Evolutionary conservation across 805 yeast genomes (phyloP), one percentile per base, ranked within the genome.

Genomic region (Sugiyamaella qingdaonensis): DNA sequence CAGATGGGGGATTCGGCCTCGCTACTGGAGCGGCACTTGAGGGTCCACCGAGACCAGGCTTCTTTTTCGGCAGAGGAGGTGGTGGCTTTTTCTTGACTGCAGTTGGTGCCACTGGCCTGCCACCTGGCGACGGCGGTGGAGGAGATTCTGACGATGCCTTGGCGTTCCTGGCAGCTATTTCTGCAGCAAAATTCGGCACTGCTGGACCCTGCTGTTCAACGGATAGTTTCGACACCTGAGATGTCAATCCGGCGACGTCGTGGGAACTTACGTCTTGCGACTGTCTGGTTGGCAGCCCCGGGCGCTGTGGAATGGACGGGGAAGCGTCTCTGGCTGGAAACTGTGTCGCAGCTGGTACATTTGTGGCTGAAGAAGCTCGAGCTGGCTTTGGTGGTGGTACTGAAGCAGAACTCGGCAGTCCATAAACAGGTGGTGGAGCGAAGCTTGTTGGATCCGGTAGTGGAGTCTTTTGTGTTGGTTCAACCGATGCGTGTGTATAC

Each of bases 161-260:
- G 29, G 2, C 41, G 32, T 56, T 56, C 5, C 59, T 42, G 2
- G 61, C 56, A 19, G 70, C 68, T 24, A 67, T 67, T 45, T 68
- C 66, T 19, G 64, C 65, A 10, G 71, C 71, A 57, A 64, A 67
- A 54, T 64, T 66, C 4, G 69, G 69, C 16, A 54, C 34, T 13
- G 51, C 47, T 31, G 44, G 48, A 24, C 29, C 7, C 24, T 31
- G 33, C 31, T 48, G 18, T 19, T 24, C 4, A 10, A 43, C 32
- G 11, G 47, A 43, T 24, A 43, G 18, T n/a, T 43, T 16, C 5
- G 31, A 16, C 16, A 43, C 19, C 33, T 43, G 47, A 18, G 47
- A 29, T 16, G 47, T 43, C 18, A 43, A 43, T 4, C 19, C 43
- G 4, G 14, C 43, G 13, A 39, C 43, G 14, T 24, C 29, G 7